Conservation (phyloP, 345 rosid genomes). For the Laguncularia racemosa region DNA sequence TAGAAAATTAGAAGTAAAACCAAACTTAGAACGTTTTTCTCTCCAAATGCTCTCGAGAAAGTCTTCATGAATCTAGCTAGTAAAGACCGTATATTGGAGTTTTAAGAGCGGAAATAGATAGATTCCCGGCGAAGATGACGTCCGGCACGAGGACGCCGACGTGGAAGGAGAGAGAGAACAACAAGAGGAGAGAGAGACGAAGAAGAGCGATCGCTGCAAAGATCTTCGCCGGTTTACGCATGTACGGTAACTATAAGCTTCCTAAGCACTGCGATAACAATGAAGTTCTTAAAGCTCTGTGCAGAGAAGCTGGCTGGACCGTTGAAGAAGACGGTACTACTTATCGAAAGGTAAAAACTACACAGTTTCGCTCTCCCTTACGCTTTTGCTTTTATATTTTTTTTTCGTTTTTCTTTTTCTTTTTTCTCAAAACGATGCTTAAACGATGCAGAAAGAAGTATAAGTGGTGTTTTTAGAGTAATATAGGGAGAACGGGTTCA, state of each 20-base stretch:
- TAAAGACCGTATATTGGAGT: neutral
- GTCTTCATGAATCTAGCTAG: neutral
- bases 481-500: no score
- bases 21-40: no score
- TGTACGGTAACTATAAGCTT: conserved; percentile 87
- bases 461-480: no score
- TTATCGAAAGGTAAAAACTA: conserved; percentile 63
- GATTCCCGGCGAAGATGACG: conserved; percentile 38
- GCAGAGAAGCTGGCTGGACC: conserved; percentile 93
- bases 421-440: neutral
- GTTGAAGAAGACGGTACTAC: conserved; percentile 98
- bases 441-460: neutral
- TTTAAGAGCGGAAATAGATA: neutral
- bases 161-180: conserved; percentile 98
- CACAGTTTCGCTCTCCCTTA: neutral
- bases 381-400: neutral
- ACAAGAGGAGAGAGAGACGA: conserved; percentile 83
- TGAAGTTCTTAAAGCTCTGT: conserved; percentile 93
- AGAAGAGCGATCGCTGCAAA: conserved; percentile 94
- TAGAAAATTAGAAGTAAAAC: no score
- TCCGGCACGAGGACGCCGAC: conserved; percentile 92
- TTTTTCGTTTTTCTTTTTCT: neutral
- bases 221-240: conserved; percentile 80
- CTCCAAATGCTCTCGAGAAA: neutral
- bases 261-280: conserved; percentile 99